Percentiles rank a stretch among this genome's conserved stretches.
phyloP scores from a whole-genome alignment of 139 green algal species.

The Chlamydomonas schloesseri region DNA sequence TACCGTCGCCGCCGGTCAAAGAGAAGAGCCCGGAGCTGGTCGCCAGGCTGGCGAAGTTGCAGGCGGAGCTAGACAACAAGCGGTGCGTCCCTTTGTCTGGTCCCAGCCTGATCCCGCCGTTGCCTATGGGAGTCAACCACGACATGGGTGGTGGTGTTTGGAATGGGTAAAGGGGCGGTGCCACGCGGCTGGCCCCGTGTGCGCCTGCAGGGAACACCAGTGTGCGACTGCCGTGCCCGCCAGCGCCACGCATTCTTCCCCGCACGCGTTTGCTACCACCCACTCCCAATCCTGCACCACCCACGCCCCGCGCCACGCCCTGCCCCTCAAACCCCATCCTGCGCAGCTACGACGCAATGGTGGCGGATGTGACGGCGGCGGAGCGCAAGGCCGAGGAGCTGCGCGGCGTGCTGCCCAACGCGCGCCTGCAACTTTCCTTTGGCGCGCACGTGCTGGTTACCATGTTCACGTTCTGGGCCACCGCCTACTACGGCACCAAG shows the following conservation, averaged over 20 bases:
- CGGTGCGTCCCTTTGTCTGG: constrained; percentile 28
- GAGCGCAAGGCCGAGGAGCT: constrained; percentile 59
- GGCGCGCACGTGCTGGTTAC: constrained; percentile 83
- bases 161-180: too few species aligned
- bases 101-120: too few species aligned
- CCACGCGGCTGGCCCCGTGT: too few species aligned
- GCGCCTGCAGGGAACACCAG: too few species aligned
- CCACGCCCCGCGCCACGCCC: background rate
- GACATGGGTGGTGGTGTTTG: too few species aligned
- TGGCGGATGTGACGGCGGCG: constrained; percentile 53
- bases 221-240: too few species aligned
- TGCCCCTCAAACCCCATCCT: too few species aligned
- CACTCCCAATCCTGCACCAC: background rate
- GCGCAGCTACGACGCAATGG: constrained; percentile 60
- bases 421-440: constrained; percentile 79
- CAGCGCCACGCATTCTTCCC: too few species aligned
- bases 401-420: constrained; percentile 59
- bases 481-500: constrained; percentile 70
- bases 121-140: too few species aligned
- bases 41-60: constrained; percentile 64
- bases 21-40: constrained; percentile 63
- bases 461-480: constrained; percentile 83
- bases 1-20: constrained; percentile 49
- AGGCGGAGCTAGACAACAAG: constrained; percentile 65
- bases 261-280: background rate